phyloP scores from a whole-genome alignment of 1,139 yeast genomes.

The Lipomyces yarrowii region DNA sequence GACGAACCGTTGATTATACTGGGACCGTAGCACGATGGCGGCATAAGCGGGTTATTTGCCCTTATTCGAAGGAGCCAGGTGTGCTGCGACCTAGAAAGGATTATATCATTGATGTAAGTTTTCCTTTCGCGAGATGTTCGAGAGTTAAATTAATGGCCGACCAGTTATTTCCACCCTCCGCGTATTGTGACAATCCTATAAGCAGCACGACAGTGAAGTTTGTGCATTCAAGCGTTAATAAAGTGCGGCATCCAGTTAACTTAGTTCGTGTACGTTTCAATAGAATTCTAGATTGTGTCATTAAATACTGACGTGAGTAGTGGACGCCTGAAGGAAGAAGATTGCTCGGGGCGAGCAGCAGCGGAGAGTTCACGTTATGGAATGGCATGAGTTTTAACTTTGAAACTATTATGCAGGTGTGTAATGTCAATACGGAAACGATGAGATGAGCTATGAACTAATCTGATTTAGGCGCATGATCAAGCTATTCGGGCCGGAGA shows the following conservation, averaged over 20 bases:
- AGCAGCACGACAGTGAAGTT: slow-evolving; percentile 76
- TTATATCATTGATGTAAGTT: slow-evolving; percentile 61
- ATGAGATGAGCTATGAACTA: not conserved
- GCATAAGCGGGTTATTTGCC: slow-evolving; percentile 52
- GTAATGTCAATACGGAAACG: not conserved
- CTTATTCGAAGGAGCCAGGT: slow-evolving; percentile 48
- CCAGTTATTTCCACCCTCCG: slow-evolving; percentile 59
- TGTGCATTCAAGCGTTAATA: slow-evolving; percentile 87
- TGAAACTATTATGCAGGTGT: slow-evolving; percentile 87
- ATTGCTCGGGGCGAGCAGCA: slow-evolving; percentile 82
- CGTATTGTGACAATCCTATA: slow-evolving; percentile 55
- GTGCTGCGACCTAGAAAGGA: slow-evolving; percentile 76
- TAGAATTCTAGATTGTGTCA: slow-evolving; percentile 11
- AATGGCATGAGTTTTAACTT: slow-evolving; percentile 94
- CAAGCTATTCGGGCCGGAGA: slow-evolving; percentile 77
- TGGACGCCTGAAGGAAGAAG: slow-evolving; percentile 98
- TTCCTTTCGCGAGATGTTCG: not conserved
- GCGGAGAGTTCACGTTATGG: slow-evolving; percentile 97
- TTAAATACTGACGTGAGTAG: not conserved
- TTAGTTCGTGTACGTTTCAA: slow-evolving; percentile 54
- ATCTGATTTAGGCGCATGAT: slow-evolving; percentile 67
- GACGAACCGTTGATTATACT: slow-evolving; percentile 89
- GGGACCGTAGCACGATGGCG: slow-evolving; percentile 77
- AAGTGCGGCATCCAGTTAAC: slow-evolving; percentile 88
- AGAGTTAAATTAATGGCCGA: not conserved